Base-by-base conservation (phyloP, 805 yeast species). In the Wickerhamomyces mucosus region DNA sequence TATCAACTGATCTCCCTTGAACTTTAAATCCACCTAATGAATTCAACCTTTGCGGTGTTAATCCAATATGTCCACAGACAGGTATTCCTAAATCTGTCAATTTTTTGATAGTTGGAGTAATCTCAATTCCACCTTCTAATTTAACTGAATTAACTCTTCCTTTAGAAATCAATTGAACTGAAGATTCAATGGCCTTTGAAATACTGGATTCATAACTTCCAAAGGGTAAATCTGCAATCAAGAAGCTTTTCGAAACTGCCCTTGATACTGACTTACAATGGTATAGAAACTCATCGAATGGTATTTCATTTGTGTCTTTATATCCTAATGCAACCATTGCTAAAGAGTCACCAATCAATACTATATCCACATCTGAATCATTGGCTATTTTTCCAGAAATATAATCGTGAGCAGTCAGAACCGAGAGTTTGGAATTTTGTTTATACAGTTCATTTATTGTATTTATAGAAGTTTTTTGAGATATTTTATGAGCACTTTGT, bases 271-370 rank as follows among this genome's bases (percentile, higher is more conserved):
- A 79, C 32, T 68, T 64, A 24, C 80, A 76, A 43, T 83, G 84
- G 50, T 75, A 80, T 19, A 79, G 53, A 59, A 85, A 83, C 52
- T 92, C 89, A 9, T 84, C 88, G 31, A 85, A 69, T 3, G 77
- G 67, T 18, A 92, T 57, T 45, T 81, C 81, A 37, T 78, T 75
- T 1, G 97, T 79, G 26, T 80, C 75, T 3, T 64, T 65, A 48
- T 79, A 78, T 0, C 98, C 98, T 40, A 84, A 64, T 0, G 94
- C 69, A 1, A 83, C 88, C 96, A 86, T 89, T 0, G 96, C 85
- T 17, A 92, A 58, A 1, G 96, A 88, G 54, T 89, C 98, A 4
- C 98, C 98, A 4, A 89, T 77, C 3, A 89, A 64, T 6, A 78
- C 63, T 36, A 78, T 65, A 44, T 89, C 96, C 3, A 75, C 65